Percentiles rank a stretch among this genome's conserved stretches.
These are phyloP conservation scores for Aureobasidium sp. DNA, from an alignment of 2,329 filamentous ascomycete genomes.

Conservation along the genomic window DNA sequence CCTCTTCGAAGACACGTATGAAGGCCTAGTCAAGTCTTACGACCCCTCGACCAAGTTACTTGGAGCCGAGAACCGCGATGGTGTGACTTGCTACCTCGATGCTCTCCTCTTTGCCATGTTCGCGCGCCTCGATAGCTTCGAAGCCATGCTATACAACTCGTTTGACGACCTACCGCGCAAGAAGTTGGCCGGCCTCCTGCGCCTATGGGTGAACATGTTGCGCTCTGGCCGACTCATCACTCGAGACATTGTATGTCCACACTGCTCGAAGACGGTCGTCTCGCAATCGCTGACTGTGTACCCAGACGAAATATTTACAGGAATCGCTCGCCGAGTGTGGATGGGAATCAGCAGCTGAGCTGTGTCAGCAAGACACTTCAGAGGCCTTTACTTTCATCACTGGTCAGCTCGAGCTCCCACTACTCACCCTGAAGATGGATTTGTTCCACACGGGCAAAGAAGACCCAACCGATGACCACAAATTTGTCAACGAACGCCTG, in stretches of 20 bases:
- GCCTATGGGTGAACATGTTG: conserved; percentile 90
- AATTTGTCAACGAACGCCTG: conserved; percentile 83
- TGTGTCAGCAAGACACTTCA: conserved; percentile 89
- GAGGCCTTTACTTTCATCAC: conserved; percentile 96
- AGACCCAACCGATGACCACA: conserved; percentile 79
- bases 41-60: conserved; percentile 62
- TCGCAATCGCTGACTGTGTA: neutral
- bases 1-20: conserved; percentile 70
- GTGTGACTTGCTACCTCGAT: conserved; percentile 92
- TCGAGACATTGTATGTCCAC: conserved; percentile 59
- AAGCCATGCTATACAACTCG: conserved; percentile 78
- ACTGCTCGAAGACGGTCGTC: neutral
- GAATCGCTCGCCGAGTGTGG: conserved; percentile 75
- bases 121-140: conserved; percentile 78
- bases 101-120: conserved; percentile 94
- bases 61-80: conserved; percentile 76
- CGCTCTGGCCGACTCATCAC: conserved; percentile 77
- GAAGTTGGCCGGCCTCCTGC: conserved; percentile 66
- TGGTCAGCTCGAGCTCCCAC: conserved; percentile 74
- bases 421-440: conserved; percentile 87
- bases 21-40: conserved; percentile 69
- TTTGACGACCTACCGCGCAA: conserved; percentile 64
- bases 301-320: conserved; percentile 71
- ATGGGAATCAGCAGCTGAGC: conserved; percentile 68
- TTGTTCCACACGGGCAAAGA: conserved; percentile 86